These are phyloP conservation scores for Prosopis cineraria DNA, from an alignment of 306 rosid genomes.

Conservation along the genomic window DNA sequence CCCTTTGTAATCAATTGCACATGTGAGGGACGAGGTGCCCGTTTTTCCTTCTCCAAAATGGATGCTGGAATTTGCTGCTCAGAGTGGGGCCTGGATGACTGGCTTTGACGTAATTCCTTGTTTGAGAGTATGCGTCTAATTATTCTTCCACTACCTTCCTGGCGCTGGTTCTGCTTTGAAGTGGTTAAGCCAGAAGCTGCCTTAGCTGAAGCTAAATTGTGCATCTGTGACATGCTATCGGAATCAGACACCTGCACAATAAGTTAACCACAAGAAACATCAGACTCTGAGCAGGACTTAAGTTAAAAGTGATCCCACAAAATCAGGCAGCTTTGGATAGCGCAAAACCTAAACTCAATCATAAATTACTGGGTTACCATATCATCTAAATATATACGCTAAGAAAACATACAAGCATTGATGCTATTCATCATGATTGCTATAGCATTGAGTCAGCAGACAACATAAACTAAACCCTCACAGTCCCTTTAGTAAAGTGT, in stretches of 20 bases:
- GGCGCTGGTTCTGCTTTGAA: constrained; percentile 56
- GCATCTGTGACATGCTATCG: constrained; percentile 41
- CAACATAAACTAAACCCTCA: background rate
- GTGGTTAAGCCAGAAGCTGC: constrained; percentile 34
- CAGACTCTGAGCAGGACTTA: constrained; percentile 22
- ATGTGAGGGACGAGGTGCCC: constrained; percentile 48
- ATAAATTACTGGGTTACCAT: background rate
- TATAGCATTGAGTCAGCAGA: constrained; percentile 12
- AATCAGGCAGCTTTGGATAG: constrained; percentile 23
- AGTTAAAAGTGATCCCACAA: constrained; percentile 1
- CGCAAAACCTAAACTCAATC: background rate
- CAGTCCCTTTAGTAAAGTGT: background rate
- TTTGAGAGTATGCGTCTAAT: constrained; percentile 63
- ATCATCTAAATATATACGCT: background rate
- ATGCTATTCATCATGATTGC: constrained; percentile 23
- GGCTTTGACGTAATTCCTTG: constrained; percentile 60
- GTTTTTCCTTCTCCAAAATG: constrained; percentile 55
- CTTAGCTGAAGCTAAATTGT: constrained; percentile 47
- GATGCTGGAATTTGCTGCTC: constrained; percentile 54
- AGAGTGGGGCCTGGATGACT: constrained; percentile 45
- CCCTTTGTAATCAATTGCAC: constrained; percentile 61
- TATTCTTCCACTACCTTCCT: constrained; percentile 57
- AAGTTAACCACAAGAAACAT: constrained; percentile 26
- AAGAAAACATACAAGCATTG: background rate
- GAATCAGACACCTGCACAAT: constrained; percentile 45